Base-by-base conservation (phyloP, 805 yeast genomes). In the Metschnikowia sp. region DNA sequence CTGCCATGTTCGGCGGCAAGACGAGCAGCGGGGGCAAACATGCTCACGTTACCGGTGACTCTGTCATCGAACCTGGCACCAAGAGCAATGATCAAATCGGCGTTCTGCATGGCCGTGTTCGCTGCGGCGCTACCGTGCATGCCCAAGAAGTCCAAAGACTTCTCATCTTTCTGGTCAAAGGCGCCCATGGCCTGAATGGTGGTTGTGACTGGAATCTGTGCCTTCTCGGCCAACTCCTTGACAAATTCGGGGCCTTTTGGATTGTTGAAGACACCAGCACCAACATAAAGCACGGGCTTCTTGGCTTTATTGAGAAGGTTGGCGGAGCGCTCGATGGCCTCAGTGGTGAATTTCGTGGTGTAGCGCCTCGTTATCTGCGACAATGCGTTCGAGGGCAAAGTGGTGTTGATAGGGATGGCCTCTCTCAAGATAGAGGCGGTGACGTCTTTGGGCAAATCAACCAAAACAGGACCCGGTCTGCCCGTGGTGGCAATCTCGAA, bases 21-120 rank as follows among this genome's bases (percentile, higher is more conserved):
- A 60, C 83, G 86, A 49, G 98, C 98, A 48, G 72, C 88, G 49
- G 99, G 99, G 39, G 98, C 99, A 67, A 94, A 94, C 66, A 86
- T 86, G 52, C 86, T 55, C 47, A 94, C 76, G 61, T 81, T 81
- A 62, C 94, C 85, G 37, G 99, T 94, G 59, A 94, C 99, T 77
- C 99, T 91, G 75, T 94, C 99, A 71, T 94, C 99, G 62, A 94
- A 94, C 68, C 99, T 82, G 33, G 98, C 96, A 65, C 99, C 99
- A 38, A 94, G 76, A 13, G 98, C 98, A 53, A 94, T 72, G 63
- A 94, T 88, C 60, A 91, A 74, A 70, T 94, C 99, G 36, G 98
- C 96, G 50, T 82, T 77, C 75, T 94, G 99, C 58, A 94, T 85
- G 44, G 98, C 95, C 62, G 86, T 66, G 77, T 94, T 94, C 58